These are phyloP conservation scores for Cornus kousa DNA, from an alignment of 148 eudicot genomes.

Conservation along the genomic window DNA sequence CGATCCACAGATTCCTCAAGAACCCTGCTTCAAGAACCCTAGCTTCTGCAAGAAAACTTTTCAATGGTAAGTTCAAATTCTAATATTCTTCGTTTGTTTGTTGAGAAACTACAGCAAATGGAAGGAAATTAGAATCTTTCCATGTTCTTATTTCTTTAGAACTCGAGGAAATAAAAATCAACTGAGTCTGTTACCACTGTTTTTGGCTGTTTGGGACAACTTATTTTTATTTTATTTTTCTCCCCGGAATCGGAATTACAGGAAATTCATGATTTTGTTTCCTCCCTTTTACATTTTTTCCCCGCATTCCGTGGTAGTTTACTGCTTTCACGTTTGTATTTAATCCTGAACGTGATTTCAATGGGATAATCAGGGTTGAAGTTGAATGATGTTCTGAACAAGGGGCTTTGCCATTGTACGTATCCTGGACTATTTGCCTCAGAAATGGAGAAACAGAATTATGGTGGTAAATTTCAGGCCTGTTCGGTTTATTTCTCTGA, in stretches of 20 bases:
- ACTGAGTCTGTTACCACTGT: not conserved
- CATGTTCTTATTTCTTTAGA: not conserved
- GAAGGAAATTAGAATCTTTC: not conserved
- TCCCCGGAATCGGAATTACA: no score
- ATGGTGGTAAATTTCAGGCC: not conserved
- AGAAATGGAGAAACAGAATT: not conserved
- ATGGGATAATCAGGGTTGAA: not conserved
- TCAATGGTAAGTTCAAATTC: slow-evolving; percentile 8
- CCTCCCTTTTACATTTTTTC: no score
- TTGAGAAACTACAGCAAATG: not conserved
- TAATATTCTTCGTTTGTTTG: not conserved
- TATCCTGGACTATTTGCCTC: not conserved
- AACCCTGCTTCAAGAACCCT: not conserved
- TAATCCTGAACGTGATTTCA: not conserved
- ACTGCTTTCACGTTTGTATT: no score
- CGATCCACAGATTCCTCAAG: not conserved
- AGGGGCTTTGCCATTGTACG: not conserved
- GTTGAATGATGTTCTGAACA: not conserved
- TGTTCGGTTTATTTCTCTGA: no score
- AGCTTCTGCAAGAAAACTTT: slow-evolving; percentile 11
- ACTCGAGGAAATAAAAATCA: not conserved
- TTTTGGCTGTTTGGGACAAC: not conserved
- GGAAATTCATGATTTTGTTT: no score
- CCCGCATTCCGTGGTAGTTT: not conserved
- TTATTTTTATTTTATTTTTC: no score